Evolutionary conservation across 1,284 basidiomycete species (phyloP), one percentile per base, ranked within the genome.

Genomic region (Heliocybe sulcata): DNA sequence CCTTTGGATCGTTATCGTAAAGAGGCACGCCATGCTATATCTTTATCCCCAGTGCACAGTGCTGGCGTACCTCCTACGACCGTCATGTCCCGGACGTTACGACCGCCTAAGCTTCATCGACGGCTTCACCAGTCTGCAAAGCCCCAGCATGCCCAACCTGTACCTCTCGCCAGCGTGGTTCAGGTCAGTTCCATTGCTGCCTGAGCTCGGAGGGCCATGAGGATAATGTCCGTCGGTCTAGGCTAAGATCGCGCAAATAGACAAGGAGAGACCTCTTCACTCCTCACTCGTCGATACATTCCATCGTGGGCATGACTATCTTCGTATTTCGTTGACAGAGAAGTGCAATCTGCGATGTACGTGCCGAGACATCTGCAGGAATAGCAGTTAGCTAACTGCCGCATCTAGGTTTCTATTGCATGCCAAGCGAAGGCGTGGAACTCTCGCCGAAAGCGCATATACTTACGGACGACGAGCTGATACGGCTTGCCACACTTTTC

Each of bases 291-390:
- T 83, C n/a, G 90, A 93, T 64, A 76, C 80, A 2, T 91, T 85
- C 65, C 69, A 76, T 22, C 76, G 90, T 33, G 75, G 72, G 54
- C 92, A 94, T 67, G 85, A 90, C 67, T 94, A 94, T 67, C 77
- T 94, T 14, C 80, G 92, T 49, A 91, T 94, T 57, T 92, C 90
- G 2, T 72, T 94, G 45, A 94, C 92, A 0, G 92, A 95, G 68
- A 76, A 82, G 56, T 95, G 93, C 69, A 94, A 94, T 70, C 72
- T 95, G 54, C 79, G 92, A 69, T 94, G 92, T 88, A 61, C 56
- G 80, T 72, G 25, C 33, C 35, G 10, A 23, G 58, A 27, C 35
- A 38, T 42, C 22, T 26, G 47, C 2, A 38, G 22, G 26, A 42
- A 27, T 1, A 14, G 25, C 42, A 31, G 16, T 47, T 62, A 38